phyloP scores from a whole-genome alignment of 352 stramenopile species.

The Globisporangium alternatum region DNA sequence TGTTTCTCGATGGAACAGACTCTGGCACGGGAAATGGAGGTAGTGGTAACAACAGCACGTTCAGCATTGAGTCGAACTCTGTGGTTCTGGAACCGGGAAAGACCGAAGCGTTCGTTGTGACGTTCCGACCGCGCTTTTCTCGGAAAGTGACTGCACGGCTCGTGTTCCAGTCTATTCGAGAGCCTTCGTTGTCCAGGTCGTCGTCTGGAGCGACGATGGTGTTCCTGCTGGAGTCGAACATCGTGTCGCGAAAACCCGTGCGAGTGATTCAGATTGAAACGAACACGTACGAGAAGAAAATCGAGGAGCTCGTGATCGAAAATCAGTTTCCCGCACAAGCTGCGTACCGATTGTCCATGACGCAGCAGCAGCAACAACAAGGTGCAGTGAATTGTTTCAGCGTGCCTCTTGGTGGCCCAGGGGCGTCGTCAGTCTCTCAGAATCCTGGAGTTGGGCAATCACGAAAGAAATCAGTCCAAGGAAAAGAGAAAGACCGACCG shows the following conservation, averaged over 20 bases:
- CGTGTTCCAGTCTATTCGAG: constrained; percentile 80
- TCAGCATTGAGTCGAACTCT: constrained; percentile 67
- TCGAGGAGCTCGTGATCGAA: constrained; percentile 77
- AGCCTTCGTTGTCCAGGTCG: constrained; percentile 21
- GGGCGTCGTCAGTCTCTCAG: not conserved
- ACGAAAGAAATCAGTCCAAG: constrained; percentile 14
- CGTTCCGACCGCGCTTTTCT: constrained; percentile 83
- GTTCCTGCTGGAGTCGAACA: constrained; percentile 86
- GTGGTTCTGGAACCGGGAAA: constrained; percentile 78
- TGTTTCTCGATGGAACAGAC: constrained; percentile 72
- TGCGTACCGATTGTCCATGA: constrained; percentile 75
- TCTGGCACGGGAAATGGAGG: not conserved
- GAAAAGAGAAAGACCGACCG: constrained; percentile 7
- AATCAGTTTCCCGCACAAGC: constrained; percentile 82
- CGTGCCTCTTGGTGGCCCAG: not conserved
- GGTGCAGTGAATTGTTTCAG: not conserved
- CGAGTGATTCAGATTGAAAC: constrained; percentile 79
- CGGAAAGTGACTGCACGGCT: constrained; percentile 81
- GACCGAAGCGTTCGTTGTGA: constrained; percentile 75
- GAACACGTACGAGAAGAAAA: constrained; percentile 75
- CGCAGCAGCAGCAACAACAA: constrained; percentile 30
- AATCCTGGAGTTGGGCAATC: not conserved
- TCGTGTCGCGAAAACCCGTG: constrained; percentile 72
- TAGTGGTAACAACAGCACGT: constrained; percentile 34
- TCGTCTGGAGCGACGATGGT: constrained; percentile 78